phyloP scores from a whole-genome alignment of 371 early-diverging fungal genomes.

The Mortierella sp. region DNA sequence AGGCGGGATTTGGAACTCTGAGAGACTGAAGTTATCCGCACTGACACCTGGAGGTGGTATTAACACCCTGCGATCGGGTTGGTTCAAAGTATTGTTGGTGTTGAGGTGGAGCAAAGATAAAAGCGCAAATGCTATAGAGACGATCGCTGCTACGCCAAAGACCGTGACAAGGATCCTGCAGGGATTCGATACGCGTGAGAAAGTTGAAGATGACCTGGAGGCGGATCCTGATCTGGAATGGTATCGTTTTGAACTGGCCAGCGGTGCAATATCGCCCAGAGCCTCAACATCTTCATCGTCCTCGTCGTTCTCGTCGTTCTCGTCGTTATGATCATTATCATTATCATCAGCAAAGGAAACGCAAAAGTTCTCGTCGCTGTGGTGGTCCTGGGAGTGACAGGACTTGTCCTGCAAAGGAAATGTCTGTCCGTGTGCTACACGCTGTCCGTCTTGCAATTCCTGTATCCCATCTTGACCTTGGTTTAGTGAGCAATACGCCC shows the following conservation, averaged over 20 bases:
- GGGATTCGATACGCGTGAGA: conserved; percentile 21
- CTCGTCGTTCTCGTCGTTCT: conserved; percentile 13
- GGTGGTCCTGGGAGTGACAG: background rate
- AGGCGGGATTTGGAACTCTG: conserved; percentile 31
- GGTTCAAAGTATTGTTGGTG: conserved; percentile 7
- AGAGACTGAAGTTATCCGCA: conserved; percentile 32
- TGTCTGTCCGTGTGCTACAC: conserved; percentile 3
- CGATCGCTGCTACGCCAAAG: conserved; percentile 24
- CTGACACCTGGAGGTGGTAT: conserved; percentile 36
- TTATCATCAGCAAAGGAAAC: background rate
- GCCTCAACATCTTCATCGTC: conserved; percentile 23
- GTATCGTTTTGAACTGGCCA: conserved; percentile 27
- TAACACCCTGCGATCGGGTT: conserved; percentile 16
- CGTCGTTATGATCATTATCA: conserved; percentile 2
- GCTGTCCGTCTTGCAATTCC: background rate
- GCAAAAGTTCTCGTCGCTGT: background rate
- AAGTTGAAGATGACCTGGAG: background rate
- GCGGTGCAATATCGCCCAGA: conserved; percentile 29
- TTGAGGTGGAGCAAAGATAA: conserved; percentile 35
- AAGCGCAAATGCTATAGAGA: conserved; percentile 35
- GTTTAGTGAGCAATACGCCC: conserved; percentile 17
- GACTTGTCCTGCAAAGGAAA: conserved; percentile 12
- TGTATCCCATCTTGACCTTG: background rate
- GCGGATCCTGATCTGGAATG: background rate
- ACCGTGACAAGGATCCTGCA: conserved; percentile 39